Evolutionary conservation across 1,139 yeast genomes (phyloP).

Genomic region (Magnusiomyces tetraspermus): DNA sequence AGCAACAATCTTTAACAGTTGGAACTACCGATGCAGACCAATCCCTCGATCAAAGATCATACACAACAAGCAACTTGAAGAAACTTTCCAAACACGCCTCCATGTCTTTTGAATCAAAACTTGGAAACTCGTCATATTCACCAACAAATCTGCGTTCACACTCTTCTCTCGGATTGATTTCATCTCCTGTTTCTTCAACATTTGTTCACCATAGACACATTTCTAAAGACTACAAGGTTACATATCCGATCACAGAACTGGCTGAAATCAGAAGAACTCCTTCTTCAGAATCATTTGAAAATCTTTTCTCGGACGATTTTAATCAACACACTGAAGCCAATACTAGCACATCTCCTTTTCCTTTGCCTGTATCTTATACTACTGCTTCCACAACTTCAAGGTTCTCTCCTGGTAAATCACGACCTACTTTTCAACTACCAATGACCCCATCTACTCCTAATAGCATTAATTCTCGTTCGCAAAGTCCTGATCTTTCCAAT

Average conservation of each 20-base stretch:
- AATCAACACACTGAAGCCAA: neutral
- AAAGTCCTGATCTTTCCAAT: neutral
- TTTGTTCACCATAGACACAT: slow-evolving; percentile 1
- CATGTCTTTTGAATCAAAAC: neutral
- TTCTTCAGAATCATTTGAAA: neutral
- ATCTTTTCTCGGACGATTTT: neutral
- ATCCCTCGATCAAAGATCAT: neutral
- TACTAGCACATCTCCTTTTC: neutral
- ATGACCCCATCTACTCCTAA: neutral
- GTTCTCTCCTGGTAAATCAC: neutral
- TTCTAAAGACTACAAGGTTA: neutral
- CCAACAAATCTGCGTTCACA: neutral
- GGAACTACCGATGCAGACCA: neutral
- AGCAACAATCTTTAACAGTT: neutral
- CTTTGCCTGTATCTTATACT: neutral
- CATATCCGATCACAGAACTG: neutral
- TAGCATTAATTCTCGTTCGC: neutral
- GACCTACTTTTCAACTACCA: neutral
- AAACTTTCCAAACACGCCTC: neutral
- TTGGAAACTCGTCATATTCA: neutral
- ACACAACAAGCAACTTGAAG: neutral
- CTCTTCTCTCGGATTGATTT: neutral
- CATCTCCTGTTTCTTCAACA: neutral
- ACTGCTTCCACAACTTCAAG: neutral
- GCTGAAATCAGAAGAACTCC: neutral